These are phyloP conservation scores for Salix viminalis DNA, from an alignment of 345 rosid species.

Conservation along the genomic window DNA sequence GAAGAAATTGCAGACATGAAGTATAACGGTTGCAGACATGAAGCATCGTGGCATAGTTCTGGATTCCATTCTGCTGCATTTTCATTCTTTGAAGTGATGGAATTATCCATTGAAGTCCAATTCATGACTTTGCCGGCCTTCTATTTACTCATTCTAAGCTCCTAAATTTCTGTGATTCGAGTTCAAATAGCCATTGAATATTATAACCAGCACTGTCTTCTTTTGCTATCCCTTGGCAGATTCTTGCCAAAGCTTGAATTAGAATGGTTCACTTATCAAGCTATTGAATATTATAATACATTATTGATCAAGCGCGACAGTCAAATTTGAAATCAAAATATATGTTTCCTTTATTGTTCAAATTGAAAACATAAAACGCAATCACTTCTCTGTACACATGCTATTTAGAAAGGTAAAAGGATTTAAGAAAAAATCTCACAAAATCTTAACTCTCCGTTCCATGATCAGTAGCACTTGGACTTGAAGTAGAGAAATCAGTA, in stretches of 20 bases:
- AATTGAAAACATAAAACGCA: background rate
- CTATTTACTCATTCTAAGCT: background rate
- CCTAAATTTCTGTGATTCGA: background rate
- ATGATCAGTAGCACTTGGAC: conserved; percentile 12
- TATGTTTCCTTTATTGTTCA: background rate
- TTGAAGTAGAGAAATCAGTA: conserved; percentile 14
- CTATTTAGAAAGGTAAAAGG: background rate
- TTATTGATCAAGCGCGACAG: background rate
- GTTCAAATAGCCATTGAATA: background rate
- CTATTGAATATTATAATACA: no score
- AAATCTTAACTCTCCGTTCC: conserved; percentile 18
- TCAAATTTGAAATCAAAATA: background rate
- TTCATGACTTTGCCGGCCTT: background rate
- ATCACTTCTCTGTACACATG: conserved; percentile 3
- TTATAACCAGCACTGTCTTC: background rate
- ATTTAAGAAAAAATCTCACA: background rate
- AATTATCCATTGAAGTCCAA: background rate
- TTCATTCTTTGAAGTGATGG: background rate
- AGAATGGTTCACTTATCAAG: background rate
- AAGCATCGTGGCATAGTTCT: no score
- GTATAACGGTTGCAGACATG: no score
- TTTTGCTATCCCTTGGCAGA: background rate
- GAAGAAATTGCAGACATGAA: no score
- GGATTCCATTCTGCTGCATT: no score
- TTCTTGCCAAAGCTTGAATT: no score